phyloP scores from a whole-genome alignment of 257 asterid genomes.

The Echites panduratus region DNA sequence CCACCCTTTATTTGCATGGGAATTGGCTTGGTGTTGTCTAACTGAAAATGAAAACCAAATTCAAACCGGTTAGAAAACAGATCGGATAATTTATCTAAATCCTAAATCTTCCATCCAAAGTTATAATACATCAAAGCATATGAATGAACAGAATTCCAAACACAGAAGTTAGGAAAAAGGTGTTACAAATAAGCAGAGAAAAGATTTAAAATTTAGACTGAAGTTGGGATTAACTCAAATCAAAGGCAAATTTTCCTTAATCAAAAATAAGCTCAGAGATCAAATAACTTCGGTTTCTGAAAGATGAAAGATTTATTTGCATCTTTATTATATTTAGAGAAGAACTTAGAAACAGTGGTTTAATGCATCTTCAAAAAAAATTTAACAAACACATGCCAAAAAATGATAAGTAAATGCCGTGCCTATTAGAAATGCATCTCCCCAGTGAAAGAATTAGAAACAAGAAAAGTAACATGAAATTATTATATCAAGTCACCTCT shows the following conservation, averaged over 20 bases:
- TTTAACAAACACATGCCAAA: background rate
- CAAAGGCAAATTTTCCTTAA: background rate
- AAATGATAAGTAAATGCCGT: background rate
- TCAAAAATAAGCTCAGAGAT: background rate
- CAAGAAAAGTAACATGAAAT: background rate
- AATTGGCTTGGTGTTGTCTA: constrained; percentile 82
- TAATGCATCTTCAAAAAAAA: background rate
- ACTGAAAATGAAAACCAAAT: constrained; percentile 38
- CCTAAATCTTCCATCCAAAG: background rate
- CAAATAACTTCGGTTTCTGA: background rate
- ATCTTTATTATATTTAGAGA: background rate
- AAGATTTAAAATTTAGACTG: background rate
- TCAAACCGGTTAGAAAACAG: background rate
- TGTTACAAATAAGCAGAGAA: background rate
- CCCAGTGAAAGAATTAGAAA: background rate
- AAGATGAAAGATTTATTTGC: background rate
- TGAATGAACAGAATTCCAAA: background rate
- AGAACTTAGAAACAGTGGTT: background rate
- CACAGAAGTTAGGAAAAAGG: background rate
- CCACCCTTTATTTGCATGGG: constrained; percentile 97
- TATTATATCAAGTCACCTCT: background rate
- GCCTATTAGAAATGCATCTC: background rate
- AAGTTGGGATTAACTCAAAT: too few species aligned
- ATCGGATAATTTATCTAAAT: background rate
- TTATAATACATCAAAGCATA: background rate